Conservation (phyloP, 179 eudicot species). For the Nepenthes alata region DNA sequence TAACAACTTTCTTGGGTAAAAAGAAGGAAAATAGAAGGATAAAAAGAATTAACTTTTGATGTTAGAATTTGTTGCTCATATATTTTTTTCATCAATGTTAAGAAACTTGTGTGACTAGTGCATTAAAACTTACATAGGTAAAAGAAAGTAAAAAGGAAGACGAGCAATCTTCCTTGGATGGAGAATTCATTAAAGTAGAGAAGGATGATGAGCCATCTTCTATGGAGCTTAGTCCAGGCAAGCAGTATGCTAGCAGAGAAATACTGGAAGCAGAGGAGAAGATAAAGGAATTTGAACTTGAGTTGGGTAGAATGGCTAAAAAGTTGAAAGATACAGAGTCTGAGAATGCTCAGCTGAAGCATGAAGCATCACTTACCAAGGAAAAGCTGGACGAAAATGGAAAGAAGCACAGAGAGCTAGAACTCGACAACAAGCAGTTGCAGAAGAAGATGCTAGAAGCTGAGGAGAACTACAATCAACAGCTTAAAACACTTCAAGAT, state of each 20-base stretch:
- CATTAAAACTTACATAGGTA: constrained; percentile 14
- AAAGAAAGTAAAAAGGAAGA: constrained; percentile 45
- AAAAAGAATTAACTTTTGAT: too few relatives aligned
- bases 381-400: constrained; percentile 44
- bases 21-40: too few relatives aligned
- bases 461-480: constrained; percentile 44
- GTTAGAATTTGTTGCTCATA: not conserved
- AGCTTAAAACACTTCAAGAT: constrained; percentile 57
- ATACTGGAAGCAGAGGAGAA: constrained; percentile 70
- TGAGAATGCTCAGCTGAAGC: constrained; percentile 43
- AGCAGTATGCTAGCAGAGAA: constrained; percentile 37
- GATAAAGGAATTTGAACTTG: constrained; percentile 56
- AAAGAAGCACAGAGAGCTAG: constrained; percentile 48
- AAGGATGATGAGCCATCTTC: constrained; percentile 42
- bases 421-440: constrained; percentile 47
- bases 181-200: constrained; percentile 88
- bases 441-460: constrained; percentile 41
- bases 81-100: not conserved
- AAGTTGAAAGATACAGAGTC: constrained; percentile 54
- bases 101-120: not conserved
- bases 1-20: too few relatives aligned
- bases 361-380: constrained; percentile 30
- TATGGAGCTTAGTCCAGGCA: constrained; percentile 23
- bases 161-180: constrained; percentile 56
- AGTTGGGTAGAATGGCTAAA: constrained; percentile 45